Evolutionary conservation across 345 rosid genomes (phyloP), one percentile per base, ranked within the genome.

Genomic region (Bruguiera gymnorhiza): DNA sequence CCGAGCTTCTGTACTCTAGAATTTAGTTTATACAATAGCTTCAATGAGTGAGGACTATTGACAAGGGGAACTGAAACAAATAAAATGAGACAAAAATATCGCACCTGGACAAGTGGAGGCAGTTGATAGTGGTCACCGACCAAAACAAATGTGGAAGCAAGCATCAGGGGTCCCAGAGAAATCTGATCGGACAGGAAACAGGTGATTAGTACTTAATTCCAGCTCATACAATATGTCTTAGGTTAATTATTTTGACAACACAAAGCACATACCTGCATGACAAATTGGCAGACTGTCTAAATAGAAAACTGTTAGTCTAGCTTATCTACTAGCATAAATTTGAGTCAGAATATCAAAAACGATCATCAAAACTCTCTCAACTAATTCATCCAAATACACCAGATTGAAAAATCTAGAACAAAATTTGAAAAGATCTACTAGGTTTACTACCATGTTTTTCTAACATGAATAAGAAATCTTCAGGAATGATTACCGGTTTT

Each of bases 61-160:
- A 18, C 24, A 32, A 23, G n/a, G 21, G 46, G 65, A 73, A 19
- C 52, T 73, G 1, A 62, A 20, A 59, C 64, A 67, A 62, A 11
- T 16, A 34, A 23, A 27, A 27, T 30, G 29, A 6, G n/a, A 63
- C 3, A 1, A 5, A 43, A 54, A 62, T 20, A 58, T 63, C 36
- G 70, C 77, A 90, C 99, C 89, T 92, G 93, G 72, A 95, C 94
- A 69, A 95, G 85, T 37, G 99, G 98, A 63, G 99, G 97, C 76
- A 95, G 78, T 75, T 92, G 99, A 80, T 95, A 95, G 80, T 95
- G 98, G 81, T 95, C 99, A 68, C 99, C 99, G 70, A 95, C 99
- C 67, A 95, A 97, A 71, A 95, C 98, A 81, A 92, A 95, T 66
- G 67, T 81, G 58, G 97, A 87, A 64, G 97, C 86, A 82, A 88